Conservation (phyloP, 306 rosid genomes). For the Pyrus communis region DNA sequence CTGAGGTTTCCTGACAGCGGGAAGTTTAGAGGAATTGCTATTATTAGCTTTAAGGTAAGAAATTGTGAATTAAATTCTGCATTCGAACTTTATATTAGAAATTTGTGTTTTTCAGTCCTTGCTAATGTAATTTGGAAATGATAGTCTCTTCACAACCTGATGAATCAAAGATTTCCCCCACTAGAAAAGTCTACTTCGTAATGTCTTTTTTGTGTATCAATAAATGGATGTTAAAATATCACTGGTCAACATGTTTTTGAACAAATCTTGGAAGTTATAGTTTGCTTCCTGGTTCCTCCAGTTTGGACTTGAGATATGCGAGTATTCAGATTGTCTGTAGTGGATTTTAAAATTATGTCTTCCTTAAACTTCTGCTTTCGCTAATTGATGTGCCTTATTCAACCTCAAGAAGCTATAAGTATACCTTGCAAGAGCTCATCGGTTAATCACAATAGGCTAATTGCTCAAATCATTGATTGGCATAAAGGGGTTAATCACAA, state of each 20-base stretch:
- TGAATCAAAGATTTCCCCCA: not conserved
- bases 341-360: not conserved
- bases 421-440: not conserved
- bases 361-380: not conserved
- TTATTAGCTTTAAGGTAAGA: constrained; percentile 75
- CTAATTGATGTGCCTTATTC: not conserved
- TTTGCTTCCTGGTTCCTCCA: not conserved
- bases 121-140: not conserved
- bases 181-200: not conserved
- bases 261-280: no score
- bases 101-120: not conserved
- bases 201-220: no score
- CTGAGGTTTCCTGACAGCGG: constrained; percentile 90
- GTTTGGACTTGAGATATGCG: not conserved
- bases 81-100: not conserved
- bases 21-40: constrained; percentile 89
- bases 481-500: not conserved
- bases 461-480: not conserved
- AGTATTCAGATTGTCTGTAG: not conserved
- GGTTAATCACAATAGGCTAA: not conserved
- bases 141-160: not conserved
- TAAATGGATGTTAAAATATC: no score
- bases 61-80: not conserved
- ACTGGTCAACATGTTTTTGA: no score
- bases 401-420: not conserved